Conservation (phyloP, 331 rosid species). For the Arachis monticola region DNA sequence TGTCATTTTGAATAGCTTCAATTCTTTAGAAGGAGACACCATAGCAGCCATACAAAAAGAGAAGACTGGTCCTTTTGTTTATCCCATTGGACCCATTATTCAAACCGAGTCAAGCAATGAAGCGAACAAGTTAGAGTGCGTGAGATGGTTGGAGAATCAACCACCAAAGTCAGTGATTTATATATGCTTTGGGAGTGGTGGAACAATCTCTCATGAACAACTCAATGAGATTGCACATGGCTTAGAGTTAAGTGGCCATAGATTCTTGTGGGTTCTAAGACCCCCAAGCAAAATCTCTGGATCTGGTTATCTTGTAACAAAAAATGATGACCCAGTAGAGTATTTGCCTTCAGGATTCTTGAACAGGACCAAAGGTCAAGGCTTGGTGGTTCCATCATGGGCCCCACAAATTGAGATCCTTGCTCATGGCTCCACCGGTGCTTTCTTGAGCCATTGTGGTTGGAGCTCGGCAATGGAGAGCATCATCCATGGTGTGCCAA, state of each 20-base stretch:
- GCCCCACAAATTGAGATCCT: constrained; percentile 36
- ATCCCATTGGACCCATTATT: constrained; percentile 14
- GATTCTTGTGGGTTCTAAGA: constrained; percentile 32
- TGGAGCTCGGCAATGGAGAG: constrained; percentile 35
- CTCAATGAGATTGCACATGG: constrained; percentile 31
- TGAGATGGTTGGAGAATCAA: constrained; percentile 28
- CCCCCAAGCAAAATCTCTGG: background rate
- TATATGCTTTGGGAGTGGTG: constrained; percentile 37
- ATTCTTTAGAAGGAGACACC: background rate
- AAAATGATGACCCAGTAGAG: constrained; percentile 2
- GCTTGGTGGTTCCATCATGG: constrained; percentile 36
- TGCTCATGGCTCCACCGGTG: constrained; percentile 16
- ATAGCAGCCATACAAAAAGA: background rate
- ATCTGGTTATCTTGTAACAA: constrained; percentile 23
- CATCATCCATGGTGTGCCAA: constrained; percentile 24
- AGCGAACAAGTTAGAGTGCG: constrained; percentile 3
- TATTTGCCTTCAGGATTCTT: constrained; percentile 33
- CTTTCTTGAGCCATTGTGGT: constrained; percentile 37
- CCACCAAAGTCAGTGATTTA: constrained; percentile 26
- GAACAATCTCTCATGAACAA: constrained; percentile 36
- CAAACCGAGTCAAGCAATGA: no score
- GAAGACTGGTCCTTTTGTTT: background rate
- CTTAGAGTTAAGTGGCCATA: constrained; percentile 32
- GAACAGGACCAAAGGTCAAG: constrained; percentile 16
- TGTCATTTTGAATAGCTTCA: constrained; percentile 19